A percentile compares a stretch with the other conserved stretches of the same genome.
These are phyloP conservation scores for Pyrenochaeta sp. DNA, from an alignment of 2,329 filamentous ascomycete genomes.

Conservation along the genomic window DNA sequence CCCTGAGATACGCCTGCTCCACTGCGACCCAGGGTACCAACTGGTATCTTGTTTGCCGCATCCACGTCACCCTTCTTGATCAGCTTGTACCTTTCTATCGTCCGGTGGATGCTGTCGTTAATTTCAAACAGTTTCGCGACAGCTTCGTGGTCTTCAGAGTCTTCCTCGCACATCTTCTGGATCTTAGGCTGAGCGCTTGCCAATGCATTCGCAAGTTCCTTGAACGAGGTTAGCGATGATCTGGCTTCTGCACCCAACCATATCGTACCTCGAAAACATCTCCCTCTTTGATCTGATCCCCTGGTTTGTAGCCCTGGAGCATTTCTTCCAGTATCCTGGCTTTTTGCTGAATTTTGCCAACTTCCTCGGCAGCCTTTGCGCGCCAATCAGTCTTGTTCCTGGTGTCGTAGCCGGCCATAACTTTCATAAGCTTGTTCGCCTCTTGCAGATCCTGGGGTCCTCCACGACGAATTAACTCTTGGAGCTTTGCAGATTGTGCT, in stretches of 20 bases:
- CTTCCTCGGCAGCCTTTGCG: constrained; percentile 95
- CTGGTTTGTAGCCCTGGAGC: constrained; percentile 80
- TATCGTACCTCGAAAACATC: constrained; percentile 70
- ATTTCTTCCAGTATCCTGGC: constrained; percentile 91
- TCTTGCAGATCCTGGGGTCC: constrained; percentile 94
- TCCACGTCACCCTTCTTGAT: constrained; percentile 95
- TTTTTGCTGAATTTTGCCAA: constrained; percentile 94
- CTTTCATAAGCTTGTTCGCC: constrained; percentile 97
- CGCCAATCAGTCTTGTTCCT: constrained; percentile 96
- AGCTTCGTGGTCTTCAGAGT: constrained; percentile 94
- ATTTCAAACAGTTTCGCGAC: constrained; percentile 96
- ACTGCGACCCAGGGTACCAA: constrained; percentile 76
- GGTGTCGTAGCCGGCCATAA: constrained; percentile 98
- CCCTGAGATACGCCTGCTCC: constrained; percentile 69
- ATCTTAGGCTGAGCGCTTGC: constrained; percentile 98
- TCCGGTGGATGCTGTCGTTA: constrained; percentile 98
- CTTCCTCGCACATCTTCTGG: constrained; percentile 99
- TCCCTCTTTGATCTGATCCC: constrained; percentile 76
- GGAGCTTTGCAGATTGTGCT: constrained; percentile 96
- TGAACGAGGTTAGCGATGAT: constrained; percentile 20
- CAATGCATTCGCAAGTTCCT: constrained; percentile 87
- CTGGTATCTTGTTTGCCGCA: constrained; percentile 80
- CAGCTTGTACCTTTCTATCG: constrained; percentile 92
- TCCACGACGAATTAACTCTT: constrained; percentile 92
- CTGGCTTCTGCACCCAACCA: constrained; percentile 23